Base-by-base conservation (phyloP, 345 rosid genomes). In the Leavenworthia alabamica region DNA sequence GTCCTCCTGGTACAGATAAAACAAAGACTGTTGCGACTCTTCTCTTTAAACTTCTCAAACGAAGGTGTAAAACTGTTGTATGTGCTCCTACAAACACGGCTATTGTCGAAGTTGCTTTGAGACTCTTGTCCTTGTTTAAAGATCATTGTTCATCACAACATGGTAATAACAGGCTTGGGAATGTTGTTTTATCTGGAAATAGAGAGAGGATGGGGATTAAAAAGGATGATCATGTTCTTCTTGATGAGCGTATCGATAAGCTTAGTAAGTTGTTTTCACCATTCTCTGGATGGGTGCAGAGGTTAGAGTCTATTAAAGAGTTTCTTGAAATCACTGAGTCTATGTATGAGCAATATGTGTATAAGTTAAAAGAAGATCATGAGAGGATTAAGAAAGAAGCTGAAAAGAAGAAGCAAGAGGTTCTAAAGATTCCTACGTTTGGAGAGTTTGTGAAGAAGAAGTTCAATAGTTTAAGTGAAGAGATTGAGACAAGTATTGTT, bases 1-100 rank as follows among this genome's bases (percentile, higher is more conserved):
- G 85, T 3, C 85, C 85, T 42, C 85, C 85, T 2, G 82, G 85
- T 3, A 81, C 79, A 0, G 81, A 78, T 5, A 78, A 81, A 46
- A 81, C 82, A 5, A 76, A 68, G 53, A 81, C 72, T 0, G 63
- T 68, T 0, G 60, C 77, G 6, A 10, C 57, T 0, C 51, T 81
- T 46, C 52, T 81, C 46, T 39, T 35, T 13, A 11, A 51, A 6
- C 73, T 81, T 31, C 71, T 78, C 20, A 62, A 51, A 22, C 44
- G 58, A 42, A 68, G 54, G 32, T 77, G 77, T 51, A 70, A 67
- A 46, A 67, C 80, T 1, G 65, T 75, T 17, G 72, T 72, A n/a
- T 81, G 85, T 46, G 75, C 85, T 23, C 85, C 85, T 27, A 76
- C 85, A 11, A 78, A 75, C 62, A 68, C 72, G 32, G 77, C 80